These are phyloP conservation scores for Metschnikowia shivogae DNA, from an alignment of 805 yeast species.

Conservation along the genomic window DNA sequence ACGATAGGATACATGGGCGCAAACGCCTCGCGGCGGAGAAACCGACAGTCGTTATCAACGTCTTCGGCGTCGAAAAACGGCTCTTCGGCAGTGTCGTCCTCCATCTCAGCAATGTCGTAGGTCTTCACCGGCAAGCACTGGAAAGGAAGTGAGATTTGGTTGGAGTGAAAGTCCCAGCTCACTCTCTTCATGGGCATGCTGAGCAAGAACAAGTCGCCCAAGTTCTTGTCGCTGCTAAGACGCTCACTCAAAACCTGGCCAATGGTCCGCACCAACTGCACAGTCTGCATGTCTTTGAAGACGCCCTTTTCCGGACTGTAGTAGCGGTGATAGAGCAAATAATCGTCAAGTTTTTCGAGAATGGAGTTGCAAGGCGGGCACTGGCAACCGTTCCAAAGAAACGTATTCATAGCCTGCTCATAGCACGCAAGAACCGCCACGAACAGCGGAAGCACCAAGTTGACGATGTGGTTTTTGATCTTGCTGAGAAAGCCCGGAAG, in stretches of 20 bases:
- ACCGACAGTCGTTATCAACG: slow-evolving; percentile 13
- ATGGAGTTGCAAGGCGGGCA: slow-evolving; percentile 53
- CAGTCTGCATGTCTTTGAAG: slow-evolving; percentile 59
- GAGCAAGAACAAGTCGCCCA: slow-evolving; percentile 16
- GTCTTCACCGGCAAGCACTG: slow-evolving; percentile 31
- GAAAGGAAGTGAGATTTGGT: slow-evolving; percentile 25
- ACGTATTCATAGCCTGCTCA: slow-evolving; percentile 64
- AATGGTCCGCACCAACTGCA: slow-evolving; percentile 51
- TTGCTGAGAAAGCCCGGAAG: slow-evolving; percentile 39
- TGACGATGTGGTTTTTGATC: slow-evolving; percentile 29
- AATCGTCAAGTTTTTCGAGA: slow-evolving; percentile 53
- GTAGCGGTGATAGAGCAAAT: slow-evolving; percentile 60
- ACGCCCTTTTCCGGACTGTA: slow-evolving; percentile 43
- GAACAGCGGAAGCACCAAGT: slow-evolving; percentile 54
- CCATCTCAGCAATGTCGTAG: slow-evolving; percentile 35
- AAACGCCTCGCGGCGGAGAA: slow-evolving; percentile 13
- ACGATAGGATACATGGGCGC: slow-evolving; percentile 20
- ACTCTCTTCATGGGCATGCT: slow-evolving; percentile 17
- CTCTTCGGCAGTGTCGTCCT: slow-evolving; percentile 24
- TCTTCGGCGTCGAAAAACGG: slow-evolving; percentile 23
- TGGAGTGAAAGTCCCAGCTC: slow-evolving; percentile 33
- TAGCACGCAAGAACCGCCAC: slow-evolving; percentile 60
- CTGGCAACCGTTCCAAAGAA: slow-evolving; percentile 75
- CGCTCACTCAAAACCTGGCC: slow-evolving; percentile 36
- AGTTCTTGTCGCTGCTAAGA: slow-evolving; percentile 10